phyloP scores from a whole-genome alignment of 2,329 filamentous ascomycete species.

The Fusarium newnesense region DNA sequence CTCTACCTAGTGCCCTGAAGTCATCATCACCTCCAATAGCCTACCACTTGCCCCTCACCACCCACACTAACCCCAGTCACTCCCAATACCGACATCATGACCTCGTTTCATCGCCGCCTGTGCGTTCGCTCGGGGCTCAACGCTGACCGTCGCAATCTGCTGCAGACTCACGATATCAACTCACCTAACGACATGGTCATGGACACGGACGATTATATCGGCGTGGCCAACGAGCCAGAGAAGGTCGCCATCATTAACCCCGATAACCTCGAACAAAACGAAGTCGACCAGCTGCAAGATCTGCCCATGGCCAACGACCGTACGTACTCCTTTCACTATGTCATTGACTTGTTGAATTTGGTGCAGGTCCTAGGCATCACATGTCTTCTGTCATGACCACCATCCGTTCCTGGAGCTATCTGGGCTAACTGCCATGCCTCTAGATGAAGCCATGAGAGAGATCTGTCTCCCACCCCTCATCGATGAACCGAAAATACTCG shows the following conservation, averaged over 20 bases:
- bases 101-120: slow-evolving; percentile 26
- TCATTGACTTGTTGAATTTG: background rate
- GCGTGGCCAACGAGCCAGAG: slow-evolving; percentile 60
- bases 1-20: slow-evolving; percentile 17
- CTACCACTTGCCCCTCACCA: slow-evolving; percentile 29
- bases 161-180: slow-evolving; percentile 63
- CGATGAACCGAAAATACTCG: slow-evolving; percentile 82
- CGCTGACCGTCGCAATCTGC: slow-evolving; percentile 41
- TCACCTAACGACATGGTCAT: slow-evolving; percentile 68
- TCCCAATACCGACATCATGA: slow-evolving; percentile 41
- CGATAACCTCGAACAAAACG: slow-evolving; percentile 59
- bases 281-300: slow-evolving; percentile 59
- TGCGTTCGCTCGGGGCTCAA: slow-evolving; percentile 25
- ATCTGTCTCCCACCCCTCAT: slow-evolving; percentile 76
- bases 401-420: background rate
- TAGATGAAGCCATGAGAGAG: slow-evolving; percentile 87
- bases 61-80: slow-evolving; percentile 28
- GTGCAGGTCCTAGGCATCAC: background rate
- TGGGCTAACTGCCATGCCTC: slow-evolving; percentile 35
- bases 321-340: slow-evolving; percentile 50
- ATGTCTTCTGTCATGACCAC: background rate
- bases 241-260: slow-evolving; percentile 66
- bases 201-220: slow-evolving; percentile 65
- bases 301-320: slow-evolving; percentile 63
- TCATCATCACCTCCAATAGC: slow-evolving; percentile 27